Percentiles rank a stretch among this genome's conserved stretches.
Evolutionary conservation across 2,329 filamentous ascomycete genomes (phyloP).

Genomic region (Fusarium buharicum): DNA sequence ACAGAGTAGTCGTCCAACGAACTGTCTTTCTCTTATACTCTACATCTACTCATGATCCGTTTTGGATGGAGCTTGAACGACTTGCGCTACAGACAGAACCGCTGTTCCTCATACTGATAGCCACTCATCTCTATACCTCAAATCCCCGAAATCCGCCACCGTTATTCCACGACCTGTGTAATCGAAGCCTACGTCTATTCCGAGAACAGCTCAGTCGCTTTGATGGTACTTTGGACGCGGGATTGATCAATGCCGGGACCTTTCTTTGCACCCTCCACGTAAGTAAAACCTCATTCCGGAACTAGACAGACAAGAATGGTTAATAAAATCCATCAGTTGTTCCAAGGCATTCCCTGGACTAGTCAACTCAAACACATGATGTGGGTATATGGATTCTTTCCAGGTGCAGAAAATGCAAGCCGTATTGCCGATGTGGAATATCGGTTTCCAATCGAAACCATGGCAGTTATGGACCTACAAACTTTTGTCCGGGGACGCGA

Average conservation of each 20-base stretch:
- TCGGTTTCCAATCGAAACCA: constrained; percentile 21
- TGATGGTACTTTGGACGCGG: constrained; percentile 9
- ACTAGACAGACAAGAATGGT: not conserved
- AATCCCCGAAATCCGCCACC: constrained; percentile 13
- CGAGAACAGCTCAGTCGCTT: constrained; percentile 14
- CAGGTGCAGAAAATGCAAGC: constrained; percentile 6
- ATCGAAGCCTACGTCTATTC: constrained; percentile 25
- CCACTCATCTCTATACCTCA: constrained; percentile 22
- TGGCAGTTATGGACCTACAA: constrained; percentile 39
- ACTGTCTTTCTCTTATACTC: constrained; percentile 28
- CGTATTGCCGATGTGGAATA: constrained; percentile 7
- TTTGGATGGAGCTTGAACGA: constrained; percentile 7
- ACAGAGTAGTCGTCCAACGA: constrained; percentile 8
- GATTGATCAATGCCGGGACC: constrained; percentile 13
- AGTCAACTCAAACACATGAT: constrained; percentile 32
- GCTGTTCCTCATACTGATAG: constrained; percentile 19
- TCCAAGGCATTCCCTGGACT: constrained; percentile 32
- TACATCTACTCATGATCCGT: constrained; percentile 17
- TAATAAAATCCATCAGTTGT: constrained; percentile 9
- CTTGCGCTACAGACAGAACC: constrained; percentile 19
- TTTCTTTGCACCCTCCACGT: constrained; percentile 34
- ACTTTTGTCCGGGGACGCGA: constrained; percentile 34
- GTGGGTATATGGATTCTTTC: constrained; percentile 29
- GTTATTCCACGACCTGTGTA: constrained; percentile 17
- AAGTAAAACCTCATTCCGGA: not conserved